A percentile compares a stretch with the other conserved stretches of the same genome.
These are phyloP conservation scores for Ophiorrhiza pumila DNA, from an alignment of 257 asterid species.

Conservation along the genomic window DNA sequence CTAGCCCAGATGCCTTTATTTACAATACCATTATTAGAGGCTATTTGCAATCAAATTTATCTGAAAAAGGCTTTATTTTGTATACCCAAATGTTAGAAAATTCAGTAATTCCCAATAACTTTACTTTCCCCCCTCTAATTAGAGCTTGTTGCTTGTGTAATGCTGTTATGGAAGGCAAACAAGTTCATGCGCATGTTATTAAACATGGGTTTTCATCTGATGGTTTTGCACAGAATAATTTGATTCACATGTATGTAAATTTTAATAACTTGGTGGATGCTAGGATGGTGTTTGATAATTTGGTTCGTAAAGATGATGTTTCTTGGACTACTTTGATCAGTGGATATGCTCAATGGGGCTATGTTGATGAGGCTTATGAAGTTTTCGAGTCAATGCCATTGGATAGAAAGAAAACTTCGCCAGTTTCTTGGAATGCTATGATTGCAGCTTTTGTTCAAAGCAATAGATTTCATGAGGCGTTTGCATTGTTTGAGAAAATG, in stretches of 20 bases:
- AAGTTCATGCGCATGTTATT: constrained; percentile 63
- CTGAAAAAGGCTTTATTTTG: constrained; percentile 33
- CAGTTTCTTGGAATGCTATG: constrained; percentile 76
- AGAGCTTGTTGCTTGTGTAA: constrained; percentile 54
- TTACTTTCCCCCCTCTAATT: constrained; percentile 59
- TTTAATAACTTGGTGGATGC: constrained; percentile 57
- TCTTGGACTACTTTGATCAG: constrained; percentile 89
- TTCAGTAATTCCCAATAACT: constrained; percentile 48
- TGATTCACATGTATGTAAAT: constrained; percentile 73
- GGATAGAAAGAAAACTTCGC: constrained; percentile 32
- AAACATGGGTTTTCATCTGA: constrained; percentile 58
- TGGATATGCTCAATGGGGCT: constrained; percentile 57
- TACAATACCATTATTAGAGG: constrained; percentile 64
- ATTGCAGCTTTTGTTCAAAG: constrained; percentile 66
- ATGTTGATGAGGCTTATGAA: constrained; percentile 46
- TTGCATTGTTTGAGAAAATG: constrained; percentile 58
- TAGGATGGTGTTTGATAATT: constrained; percentile 47
- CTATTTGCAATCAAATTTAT: constrained; percentile 29
- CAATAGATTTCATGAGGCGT: constrained; percentile 52
- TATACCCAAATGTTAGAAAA: constrained; percentile 48
- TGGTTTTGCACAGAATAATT: constrained; percentile 64
- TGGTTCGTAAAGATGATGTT: constrained; percentile 53
- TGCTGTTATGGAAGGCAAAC: constrained; percentile 47
- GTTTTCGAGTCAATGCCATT: constrained; percentile 52
- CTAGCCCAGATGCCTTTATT: constrained; percentile 60